A percentile compares a stretch with the other conserved stretches of the same genome.
phyloP scores from a whole-genome alignment of 306 rosid genomes.

The Corylus avellana region DNA sequence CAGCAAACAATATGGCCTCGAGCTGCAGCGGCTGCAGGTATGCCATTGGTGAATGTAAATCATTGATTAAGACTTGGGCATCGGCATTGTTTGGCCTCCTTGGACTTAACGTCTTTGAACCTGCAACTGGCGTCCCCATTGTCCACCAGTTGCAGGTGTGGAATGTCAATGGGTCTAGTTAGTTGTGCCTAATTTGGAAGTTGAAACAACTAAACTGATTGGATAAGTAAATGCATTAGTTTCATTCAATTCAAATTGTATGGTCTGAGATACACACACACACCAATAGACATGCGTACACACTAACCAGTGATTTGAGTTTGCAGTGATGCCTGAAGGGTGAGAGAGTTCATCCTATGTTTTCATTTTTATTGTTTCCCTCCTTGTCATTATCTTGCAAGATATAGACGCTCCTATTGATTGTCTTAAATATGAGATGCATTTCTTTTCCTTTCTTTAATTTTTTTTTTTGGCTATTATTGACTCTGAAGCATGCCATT shows the following conservation, averaged over 20 bases:
- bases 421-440: not conserved
- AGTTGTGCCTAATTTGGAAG: not conserved
- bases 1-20: conserved; percentile 99
- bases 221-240: not conserved
- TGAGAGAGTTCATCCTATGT: not conserved
- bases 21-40: conserved; percentile 99
- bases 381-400: conserved; percentile 1
- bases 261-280: not conserved
- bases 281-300: not conserved
- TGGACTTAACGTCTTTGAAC: not conserved
- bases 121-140: not conserved
- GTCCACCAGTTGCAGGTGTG: not conserved
- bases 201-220: not conserved
- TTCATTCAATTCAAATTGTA: not conserved
- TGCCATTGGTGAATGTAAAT: conserved; percentile 8
- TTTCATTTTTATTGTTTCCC: not conserved
- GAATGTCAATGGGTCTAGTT: not conserved
- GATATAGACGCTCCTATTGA: not conserved
- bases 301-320: not conserved
- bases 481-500: conserved; percentile 16
- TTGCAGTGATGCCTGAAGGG: not conserved
- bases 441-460: not conserved
- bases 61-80: not conserved
- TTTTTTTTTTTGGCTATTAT: conserved; percentile 2
- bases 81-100: not conserved